A percentile compares a stretch with the other conserved stretches of the same genome.
Conservation (phyloP, 179 eudicot species). For the Carnegiea gigantea region DNA sequence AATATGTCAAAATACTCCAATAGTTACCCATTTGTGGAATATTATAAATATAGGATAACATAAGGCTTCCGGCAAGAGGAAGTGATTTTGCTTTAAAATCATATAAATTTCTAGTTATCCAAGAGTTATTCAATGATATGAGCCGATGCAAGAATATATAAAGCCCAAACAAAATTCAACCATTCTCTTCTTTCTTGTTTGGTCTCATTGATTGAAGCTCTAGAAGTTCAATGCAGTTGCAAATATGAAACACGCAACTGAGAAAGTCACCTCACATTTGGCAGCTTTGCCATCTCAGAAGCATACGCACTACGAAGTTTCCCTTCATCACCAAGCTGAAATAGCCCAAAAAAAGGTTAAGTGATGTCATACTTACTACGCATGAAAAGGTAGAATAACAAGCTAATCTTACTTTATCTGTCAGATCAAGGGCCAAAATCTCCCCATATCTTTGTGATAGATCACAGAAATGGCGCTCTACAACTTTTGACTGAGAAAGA, state of each 20-base stretch:
- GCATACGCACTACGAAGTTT: constrained; percentile 67
- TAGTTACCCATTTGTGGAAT: neutral
- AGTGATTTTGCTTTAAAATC: neutral
- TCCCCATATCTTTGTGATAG: constrained; percentile 86
- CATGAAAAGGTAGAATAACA: neutral
- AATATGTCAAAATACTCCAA: neutral
- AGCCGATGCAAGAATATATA: too few species aligned
- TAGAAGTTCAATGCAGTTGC: neutral
- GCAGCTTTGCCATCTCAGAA: constrained; percentile 81
- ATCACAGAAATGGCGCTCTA: constrained; percentile 90
- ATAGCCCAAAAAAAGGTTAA: constrained; percentile 19
- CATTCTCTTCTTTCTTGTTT: neutral
- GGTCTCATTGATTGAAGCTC: neutral
- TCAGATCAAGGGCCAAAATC: constrained; percentile 73
- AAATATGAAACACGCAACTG: constrained; percentile 17
- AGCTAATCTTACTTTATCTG: constrained; percentile 63
- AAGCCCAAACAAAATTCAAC: neutral
- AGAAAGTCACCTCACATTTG: constrained; percentile 78
- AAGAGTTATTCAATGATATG: neutral
- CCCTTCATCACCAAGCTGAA: constrained; percentile 90
- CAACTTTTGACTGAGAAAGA: constrained; percentile 60
- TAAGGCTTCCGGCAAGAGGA: neutral
- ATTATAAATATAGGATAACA: neutral
- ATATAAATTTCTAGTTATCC: neutral
- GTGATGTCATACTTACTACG: neutral